Conservation (phyloP, 495 filamentous ascomycete species). For the Podospora appendiculata region DNA sequence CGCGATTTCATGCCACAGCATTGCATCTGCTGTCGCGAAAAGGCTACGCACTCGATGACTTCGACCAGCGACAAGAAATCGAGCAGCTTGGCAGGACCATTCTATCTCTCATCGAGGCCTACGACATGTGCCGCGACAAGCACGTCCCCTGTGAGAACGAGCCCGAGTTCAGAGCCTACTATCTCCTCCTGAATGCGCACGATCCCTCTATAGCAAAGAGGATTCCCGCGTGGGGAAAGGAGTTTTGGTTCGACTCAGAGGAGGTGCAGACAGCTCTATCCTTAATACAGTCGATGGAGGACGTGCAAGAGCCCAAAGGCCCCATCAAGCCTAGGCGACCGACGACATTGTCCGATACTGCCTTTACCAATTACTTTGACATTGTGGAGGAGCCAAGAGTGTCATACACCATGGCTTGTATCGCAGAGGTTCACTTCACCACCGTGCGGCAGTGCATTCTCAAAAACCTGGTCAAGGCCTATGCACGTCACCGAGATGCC, state of each 20-base stretch:
- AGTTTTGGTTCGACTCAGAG: slow-evolving; percentile 58
- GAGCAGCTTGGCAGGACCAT: slow-evolving; percentile 88
- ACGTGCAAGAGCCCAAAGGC: slow-evolving; percentile 22
- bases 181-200: slow-evolving; percentile 74
- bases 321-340: slow-evolving; percentile 27
- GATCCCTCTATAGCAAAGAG: slow-evolving; percentile 68
- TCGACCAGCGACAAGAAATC: slow-evolving; percentile 80
- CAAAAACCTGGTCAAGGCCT: slow-evolving; percentile 54
- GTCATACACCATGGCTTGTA: slow-evolving; percentile 88
- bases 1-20: slow-evolving; percentile 83
- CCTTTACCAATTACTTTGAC: slow-evolving; percentile 65
- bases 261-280: slow-evolving; percentile 37
- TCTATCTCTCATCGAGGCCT: slow-evolving; percentile 79
- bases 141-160: slow-evolving; percentile 57
- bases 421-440: slow-evolving; percentile 87
- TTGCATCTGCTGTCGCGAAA: slow-evolving; percentile 73
- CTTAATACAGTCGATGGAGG: slow-evolving; percentile 28
- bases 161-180: slow-evolving; percentile 84
- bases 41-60: slow-evolving; percentile 57
- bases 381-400: slow-evolving; percentile 61
- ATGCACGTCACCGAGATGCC: slow-evolving; percentile 54
- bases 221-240: slow-evolving; percentile 70
- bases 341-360: slow-evolving; percentile 49
- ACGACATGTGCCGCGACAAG: slow-evolving; percentile 60
- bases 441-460: slow-evolving; percentile 70